phyloP scores from a whole-genome alignment of 2,329 filamentous ascomycete genomes.

The Colletotrichum sp. region DNA sequence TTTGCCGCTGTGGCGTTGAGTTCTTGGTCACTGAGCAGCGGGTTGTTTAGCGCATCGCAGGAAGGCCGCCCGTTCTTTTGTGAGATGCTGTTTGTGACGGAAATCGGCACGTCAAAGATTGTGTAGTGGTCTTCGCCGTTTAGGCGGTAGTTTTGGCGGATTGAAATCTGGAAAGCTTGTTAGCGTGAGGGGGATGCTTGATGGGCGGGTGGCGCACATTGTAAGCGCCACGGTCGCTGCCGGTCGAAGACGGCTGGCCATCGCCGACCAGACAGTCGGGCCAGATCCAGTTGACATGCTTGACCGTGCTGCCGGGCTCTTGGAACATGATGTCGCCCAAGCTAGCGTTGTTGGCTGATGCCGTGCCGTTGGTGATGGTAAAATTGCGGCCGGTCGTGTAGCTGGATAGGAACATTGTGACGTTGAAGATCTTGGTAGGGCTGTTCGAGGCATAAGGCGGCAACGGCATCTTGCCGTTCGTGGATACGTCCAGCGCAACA shows the following conservation, averaged over 20 bases:
- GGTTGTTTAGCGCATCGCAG: constrained; percentile 58
- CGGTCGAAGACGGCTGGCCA: constrained; percentile 48
- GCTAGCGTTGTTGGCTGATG: constrained; percentile 54
- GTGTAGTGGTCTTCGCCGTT: constrained; percentile 71
- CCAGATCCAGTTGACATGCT: constrained; percentile 77
- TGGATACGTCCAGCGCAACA: constrained; percentile 70
- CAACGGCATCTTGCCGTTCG: constrained; percentile 67
- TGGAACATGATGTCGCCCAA: constrained; percentile 67
- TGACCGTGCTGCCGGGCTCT: constrained; percentile 72
- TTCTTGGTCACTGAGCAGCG: constrained; percentile 50
- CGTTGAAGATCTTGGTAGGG: constrained; percentile 64
- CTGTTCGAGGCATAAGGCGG: constrained; percentile 59
- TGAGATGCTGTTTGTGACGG: constrained; percentile 69
- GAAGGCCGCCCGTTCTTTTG: constrained; percentile 43
- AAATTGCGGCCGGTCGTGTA: constrained; percentile 69
- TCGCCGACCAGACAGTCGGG: constrained; percentile 71
- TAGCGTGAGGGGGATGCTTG: not conserved
- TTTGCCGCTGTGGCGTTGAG: constrained; percentile 49
- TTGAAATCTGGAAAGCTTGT: constrained; percentile 59
- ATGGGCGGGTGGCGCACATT: constrained; percentile 50
- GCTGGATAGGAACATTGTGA: constrained; percentile 72
- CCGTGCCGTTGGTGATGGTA: constrained; percentile 70
- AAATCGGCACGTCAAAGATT: constrained; percentile 73
- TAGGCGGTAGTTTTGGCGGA: constrained; percentile 72
- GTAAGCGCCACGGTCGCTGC: constrained; percentile 64